phyloP scores from a whole-genome alignment of 192 early-diverging fungal species.

The Entomortierella beljakovae region DNA sequence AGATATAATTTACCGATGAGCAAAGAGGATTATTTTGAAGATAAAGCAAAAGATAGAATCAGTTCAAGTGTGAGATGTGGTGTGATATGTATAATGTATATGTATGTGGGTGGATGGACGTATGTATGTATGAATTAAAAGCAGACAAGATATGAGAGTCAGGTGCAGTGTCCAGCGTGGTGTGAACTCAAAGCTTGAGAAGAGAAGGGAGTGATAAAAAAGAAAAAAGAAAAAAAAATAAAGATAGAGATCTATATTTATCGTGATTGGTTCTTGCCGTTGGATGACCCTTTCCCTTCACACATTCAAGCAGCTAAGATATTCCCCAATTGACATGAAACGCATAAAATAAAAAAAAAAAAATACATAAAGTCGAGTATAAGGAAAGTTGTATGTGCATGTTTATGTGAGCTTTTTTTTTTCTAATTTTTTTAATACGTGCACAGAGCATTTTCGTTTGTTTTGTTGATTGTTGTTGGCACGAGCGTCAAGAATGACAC shows the following conservation, averaged over 20 bases:
- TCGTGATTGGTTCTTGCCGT: slow-evolving; percentile 2
- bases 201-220: neutral
- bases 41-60: neutral
- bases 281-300: neutral
- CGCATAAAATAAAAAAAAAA: slow-evolving; percentile 2
- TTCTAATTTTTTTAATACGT: neutral
- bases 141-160: neutral
- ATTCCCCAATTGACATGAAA: neutral
- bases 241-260: slow-evolving; percentile 14
- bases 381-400: neutral
- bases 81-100: neutral
- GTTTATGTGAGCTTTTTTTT: neutral
- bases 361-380: neutral
- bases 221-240: neutral
- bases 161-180: neutral
- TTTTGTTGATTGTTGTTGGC: neutral
- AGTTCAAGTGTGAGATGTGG: neutral
- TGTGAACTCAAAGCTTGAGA: neutral
- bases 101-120: too few relatives aligned
- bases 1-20: too few relatives aligned
- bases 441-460: neutral
- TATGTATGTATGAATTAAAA: neutral
- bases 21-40: too few relatives aligned
- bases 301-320: neutral
- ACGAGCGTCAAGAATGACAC: neutral